A percentile compares a stretch with the other conserved stretches of the same genome.
These are phyloP conservation scores for Arthrobotrys sphaeroides DNA, from an alignment of 2,329 filamentous ascomycete genomes.

Conservation along the genomic window DNA sequence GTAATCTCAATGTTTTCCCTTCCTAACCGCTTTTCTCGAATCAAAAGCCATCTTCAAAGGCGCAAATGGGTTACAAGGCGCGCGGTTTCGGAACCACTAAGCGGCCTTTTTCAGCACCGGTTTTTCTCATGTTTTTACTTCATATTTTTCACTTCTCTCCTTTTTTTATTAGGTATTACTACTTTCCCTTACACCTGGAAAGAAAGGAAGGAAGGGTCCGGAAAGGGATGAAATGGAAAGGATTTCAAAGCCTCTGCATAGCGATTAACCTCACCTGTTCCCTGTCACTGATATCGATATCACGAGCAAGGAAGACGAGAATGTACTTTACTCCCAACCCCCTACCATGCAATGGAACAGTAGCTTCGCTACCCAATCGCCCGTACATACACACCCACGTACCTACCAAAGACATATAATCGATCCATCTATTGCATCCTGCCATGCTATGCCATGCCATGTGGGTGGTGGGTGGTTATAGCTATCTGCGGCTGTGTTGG, in stretches of 20 bases:
- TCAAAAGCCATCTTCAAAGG: not conserved
- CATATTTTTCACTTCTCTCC: not conserved
- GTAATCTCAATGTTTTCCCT: not conserved
- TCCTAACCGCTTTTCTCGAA: conserved; percentile 1
- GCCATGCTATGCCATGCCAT: not conserved
- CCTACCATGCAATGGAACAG: not conserved
- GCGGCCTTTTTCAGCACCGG: not conserved
- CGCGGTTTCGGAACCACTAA: too few relatives aligned
- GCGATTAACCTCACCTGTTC: not conserved
- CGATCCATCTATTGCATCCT: not conserved
- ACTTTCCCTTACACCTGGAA: not conserved
- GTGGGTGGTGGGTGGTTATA: not conserved
- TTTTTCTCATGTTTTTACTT: too few relatives aligned
- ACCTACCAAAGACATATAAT: too few relatives aligned
- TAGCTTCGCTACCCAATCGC: not conserved
- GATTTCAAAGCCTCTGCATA: conserved; percentile 8
- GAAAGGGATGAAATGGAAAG: not conserved
- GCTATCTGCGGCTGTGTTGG: conserved; percentile 10
- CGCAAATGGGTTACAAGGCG: conserved; percentile 15
- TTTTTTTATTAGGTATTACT: not conserved
- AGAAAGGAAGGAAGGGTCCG: not conserved
- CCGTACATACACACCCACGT: too few relatives aligned
- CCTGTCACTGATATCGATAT: not conserved
- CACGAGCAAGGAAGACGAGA: not conserved
- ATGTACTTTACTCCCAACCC: conserved; percentile 4